Base-by-base conservation (phyloP, 108 stramenopile species). In the Nitzschia inconspicua region DNA sequence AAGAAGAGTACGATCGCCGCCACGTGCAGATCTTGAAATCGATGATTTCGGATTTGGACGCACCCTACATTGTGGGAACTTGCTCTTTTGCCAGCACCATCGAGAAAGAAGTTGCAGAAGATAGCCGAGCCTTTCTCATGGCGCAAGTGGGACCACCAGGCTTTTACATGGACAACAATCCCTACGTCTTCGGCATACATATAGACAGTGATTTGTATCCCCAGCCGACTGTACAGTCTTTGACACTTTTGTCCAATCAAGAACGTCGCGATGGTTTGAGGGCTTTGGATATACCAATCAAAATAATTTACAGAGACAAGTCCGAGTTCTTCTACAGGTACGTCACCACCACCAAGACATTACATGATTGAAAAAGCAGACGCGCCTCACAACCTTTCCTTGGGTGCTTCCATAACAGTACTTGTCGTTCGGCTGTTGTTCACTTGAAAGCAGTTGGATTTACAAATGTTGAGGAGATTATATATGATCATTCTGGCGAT, bases 171-270 rank as follows among this genome's bases (percentile, higher is more conserved):
- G 31, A 13, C 10, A 26, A 30, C 11, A 80, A 80, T 39, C 70
- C 69, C 3, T 78, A 74, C 29, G 68, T 84, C 1, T 84, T 84
- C 57, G 83, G 83, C 1, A 71, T 80, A 44, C 79, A 80, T 66
- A 53, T 84, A 14, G 59, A 67, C 32, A 72, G 66, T 24, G 73
- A 84, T 39, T 39, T 37, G 3, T 84, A 84, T 41, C 35, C 79
- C 9, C 20, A 55, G 1, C 56, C 72, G 6, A 47, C 72, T 2
- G 34, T 76, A 8, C 72, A 58, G 43, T 31, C 55, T 2, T 39
- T 84, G 25, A 23, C 35, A 5, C 77, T 83, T 57, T 62, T 42
- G 31, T 56, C 55, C 23, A 31, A 47, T 29, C 26, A n/a, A n/a
- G n/a, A n/a, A n/a, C n/a, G n/a, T n/a, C n/a, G 28, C 0, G 27